Base-by-base conservation (phyloP, 2,329 filamentous ascomycete species). In the Fusarium liriodendri region DNA sequence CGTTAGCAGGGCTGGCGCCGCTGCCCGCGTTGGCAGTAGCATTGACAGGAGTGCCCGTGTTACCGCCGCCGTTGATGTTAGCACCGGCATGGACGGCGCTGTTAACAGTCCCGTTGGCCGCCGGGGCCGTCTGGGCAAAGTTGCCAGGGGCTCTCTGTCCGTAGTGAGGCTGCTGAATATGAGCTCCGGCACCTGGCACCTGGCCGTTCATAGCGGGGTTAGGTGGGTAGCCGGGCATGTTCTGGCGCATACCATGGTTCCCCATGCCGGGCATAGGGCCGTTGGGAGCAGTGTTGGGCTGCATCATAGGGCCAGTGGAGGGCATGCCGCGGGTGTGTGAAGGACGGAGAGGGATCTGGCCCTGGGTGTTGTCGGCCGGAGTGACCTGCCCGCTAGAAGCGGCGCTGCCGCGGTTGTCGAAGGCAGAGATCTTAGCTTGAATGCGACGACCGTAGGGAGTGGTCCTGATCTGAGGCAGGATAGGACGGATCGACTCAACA, bases 401-500 rank as follows among this genome's bases (percentile, higher is more conserved):
- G 66, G 83, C 82, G 63, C 80, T 83, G 66, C 82, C 84, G 60
- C 84, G 85, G 68, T 82, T 85, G 73, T 92, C 90, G 71, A 88
- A 88, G 29, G 89, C 85, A 74, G 90, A 86, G 66, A 99, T 93
- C 88, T 98, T 98, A 81, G 93, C 93, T 80, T 94, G 92, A 78
- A 98, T 97, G 71, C 97, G 95, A 76, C 97, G 95, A 62, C 97
- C 97, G 81, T 98, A 97, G 5, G 97, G 96, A 47, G 95, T 98
- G 77, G 94, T 92, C 73, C 95, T 94, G 73, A 98, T 97, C 47
- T 90, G 87, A 5, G 94, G 93, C 42, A 98, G 86, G 71, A 97
- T 92, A 1, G 95, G 95, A 42, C 95, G 94, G 78, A 98, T 95
- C 38, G 89, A 88, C 70, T 98, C 95, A 54, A 97, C 92, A 50